Conservation (phyloP, 805 yeast species). For the Sungouiozyma intestinalis region DNA sequence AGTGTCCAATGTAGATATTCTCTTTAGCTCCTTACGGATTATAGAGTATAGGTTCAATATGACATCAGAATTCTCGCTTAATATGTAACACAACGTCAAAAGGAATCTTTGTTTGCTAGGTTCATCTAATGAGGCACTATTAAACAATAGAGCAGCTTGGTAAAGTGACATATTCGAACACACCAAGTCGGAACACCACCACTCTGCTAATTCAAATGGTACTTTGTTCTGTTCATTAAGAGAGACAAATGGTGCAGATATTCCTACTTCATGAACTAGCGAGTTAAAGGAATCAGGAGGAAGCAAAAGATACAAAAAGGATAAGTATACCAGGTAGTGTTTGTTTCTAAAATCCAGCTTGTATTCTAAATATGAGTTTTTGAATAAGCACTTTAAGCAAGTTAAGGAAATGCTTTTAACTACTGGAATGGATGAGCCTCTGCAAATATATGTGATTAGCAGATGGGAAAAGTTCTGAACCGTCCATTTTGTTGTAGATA, state of each 20-base stretch:
- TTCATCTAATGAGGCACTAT: conserved; percentile 24
- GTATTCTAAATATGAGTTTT: conserved; percentile 32
- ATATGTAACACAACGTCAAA: conserved; percentile 19
- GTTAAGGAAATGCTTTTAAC: conserved; percentile 39
- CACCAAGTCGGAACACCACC: conserved; percentile 20
- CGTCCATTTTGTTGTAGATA: conserved; percentile 31
- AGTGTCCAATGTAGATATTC: conserved; percentile 18
- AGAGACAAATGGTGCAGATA: conserved; percentile 22
- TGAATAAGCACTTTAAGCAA: conserved; percentile 35
- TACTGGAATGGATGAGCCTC: conserved; percentile 49
- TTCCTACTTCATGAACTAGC: conserved; percentile 26
- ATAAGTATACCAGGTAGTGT: conserved; percentile 16
- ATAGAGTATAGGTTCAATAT: conserved; percentile 25
- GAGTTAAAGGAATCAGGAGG: conserved; percentile 29
- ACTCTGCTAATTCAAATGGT: conserved; percentile 28
- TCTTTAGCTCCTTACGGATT: conserved; percentile 21
- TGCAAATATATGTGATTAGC: conserved; percentile 37
- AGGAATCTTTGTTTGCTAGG: conserved; percentile 24
- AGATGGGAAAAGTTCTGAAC: conserved; percentile 40
- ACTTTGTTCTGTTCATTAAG: conserved; percentile 28
- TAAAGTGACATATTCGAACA: conserved; percentile 20
- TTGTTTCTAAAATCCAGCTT: conserved; percentile 5
- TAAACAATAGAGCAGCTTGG: conserved; percentile 23
- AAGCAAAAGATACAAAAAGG: conserved; percentile 28
- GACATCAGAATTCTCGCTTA: conserved; percentile 19